Evolutionary conservation across 208 protist genomes (phyloP).

Genomic region (Wallacemonas sp.): DNA sequence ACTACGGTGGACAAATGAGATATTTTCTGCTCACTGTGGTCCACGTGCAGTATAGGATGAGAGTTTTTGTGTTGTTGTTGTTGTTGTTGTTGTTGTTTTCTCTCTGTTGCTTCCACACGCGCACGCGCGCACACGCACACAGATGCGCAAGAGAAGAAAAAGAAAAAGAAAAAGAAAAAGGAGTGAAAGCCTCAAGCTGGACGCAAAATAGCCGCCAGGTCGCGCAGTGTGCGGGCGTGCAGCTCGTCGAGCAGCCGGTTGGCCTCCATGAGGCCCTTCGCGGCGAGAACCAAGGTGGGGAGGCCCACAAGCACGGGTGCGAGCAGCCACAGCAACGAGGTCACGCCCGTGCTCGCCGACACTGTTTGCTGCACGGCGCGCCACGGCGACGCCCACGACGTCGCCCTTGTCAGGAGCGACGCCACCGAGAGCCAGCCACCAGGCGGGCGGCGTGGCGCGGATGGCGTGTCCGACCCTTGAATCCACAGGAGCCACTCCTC

Average conservation of each 20-base stretch:
- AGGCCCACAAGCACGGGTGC: background rate
- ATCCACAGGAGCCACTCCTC: background rate
- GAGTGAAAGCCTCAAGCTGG: background rate
- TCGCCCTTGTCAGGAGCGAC: background rate
- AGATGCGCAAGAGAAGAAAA: background rate
- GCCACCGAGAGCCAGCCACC: background rate
- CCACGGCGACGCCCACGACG: background rate
- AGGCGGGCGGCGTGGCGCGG: background rate
- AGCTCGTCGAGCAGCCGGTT: background rate
- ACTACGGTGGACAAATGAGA: too few species aligned
- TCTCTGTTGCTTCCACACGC: too few species aligned
- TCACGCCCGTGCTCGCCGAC: background rate
- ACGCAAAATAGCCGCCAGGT: background rate
- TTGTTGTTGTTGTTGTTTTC: too few species aligned
- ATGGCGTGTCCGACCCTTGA: background rate
- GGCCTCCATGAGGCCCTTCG: slow-evolving; percentile 5
- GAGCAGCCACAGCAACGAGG: background rate
- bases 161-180: background rate
- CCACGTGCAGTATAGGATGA: too few species aligned
- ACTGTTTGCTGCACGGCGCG: background rate
- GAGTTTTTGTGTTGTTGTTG: too few species aligned
- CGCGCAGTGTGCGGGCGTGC: background rate
- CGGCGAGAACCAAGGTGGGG: background rate
- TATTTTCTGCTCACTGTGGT: too few species aligned
- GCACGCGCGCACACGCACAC: background rate